Evolutionary conservation across 2,329 filamentous ascomycete species (phyloP), one percentile per base, ranked within the genome.

Genomic region (Rugonectria rugulosa): DNA sequence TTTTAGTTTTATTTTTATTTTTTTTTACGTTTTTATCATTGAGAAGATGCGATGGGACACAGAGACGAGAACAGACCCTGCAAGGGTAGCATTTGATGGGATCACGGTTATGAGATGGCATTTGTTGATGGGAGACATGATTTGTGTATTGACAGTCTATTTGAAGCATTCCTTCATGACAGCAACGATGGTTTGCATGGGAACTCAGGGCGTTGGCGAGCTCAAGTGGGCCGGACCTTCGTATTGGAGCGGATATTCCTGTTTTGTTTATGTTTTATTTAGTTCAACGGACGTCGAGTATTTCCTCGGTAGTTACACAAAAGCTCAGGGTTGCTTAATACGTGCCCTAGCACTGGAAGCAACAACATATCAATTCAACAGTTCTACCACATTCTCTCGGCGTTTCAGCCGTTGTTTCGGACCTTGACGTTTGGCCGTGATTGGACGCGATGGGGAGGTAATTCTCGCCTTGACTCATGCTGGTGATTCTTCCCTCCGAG

Each of bases 51-150:
- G 32, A 36, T 36, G 15, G 56, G 59, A 66, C 56, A 65, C 62
- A 66, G 58, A 64, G 45, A 58, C 60, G 50, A 62, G 59, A 60
- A 61, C 62, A 63, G 56, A 60, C 53, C 56, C 52, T 64, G 17
- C 57, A 61, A 53, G 56, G 66, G 62, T 60, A 36, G 15, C 62
- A 56, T 51, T 58, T 68, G 65, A 69, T 61, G 68, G 65, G 62
- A 65, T 68, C 56, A 69, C 65, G 68, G 68, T 66, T 69, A 67
- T 59, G 66, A 69, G 60, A 56, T 64, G 58, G 63, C 66, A 68
- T 68, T 66, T 65, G 60, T 42, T 44, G 48, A 43, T 61, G 63
- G 57, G 62, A 61, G 66, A 64, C 37, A 51, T 59, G 58, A 63
- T 57, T 63, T 60, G 48, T 66, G 60, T 66, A 64, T 69, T 60